Percentiles rank a stretch among this genome's conserved stretches.
These are phyloP conservation scores for Blastomyces emzantsi DNA, from an alignment of 2,329 filamentous ascomycete genomes.

Conservation along the genomic window DNA sequence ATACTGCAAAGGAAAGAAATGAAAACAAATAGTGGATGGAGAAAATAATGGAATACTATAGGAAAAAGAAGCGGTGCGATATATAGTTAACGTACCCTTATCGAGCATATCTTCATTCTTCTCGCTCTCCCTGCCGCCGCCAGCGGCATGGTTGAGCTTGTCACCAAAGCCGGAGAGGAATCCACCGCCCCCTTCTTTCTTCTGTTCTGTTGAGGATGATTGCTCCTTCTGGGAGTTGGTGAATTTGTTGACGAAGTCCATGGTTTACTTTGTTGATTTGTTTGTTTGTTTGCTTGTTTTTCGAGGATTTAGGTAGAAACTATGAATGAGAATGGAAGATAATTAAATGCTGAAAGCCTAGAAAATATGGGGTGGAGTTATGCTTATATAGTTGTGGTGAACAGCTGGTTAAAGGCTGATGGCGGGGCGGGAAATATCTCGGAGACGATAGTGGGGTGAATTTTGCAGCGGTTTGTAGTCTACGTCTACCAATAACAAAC, in stretches of 20 bases:
- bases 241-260: conserved; percentile 42
- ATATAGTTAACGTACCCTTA: conserved; percentile 50
- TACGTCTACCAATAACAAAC: no score
- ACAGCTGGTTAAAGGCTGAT: background rate
- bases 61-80: background rate
- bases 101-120: conserved; percentile 76
- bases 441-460: background rate
- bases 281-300: background rate
- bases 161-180: conserved; percentile 54
- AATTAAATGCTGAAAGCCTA: background rate
- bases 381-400: background rate
- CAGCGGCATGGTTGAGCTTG: conserved; percentile 62
- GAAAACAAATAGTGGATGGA: background rate
- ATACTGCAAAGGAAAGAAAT: background rate
- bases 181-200: conserved; percentile 32
- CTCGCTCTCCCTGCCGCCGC: conserved; percentile 65
- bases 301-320: background rate
- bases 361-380: background rate
- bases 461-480: background rate
- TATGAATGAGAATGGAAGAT: background rate
- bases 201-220: conserved; percentile 7
- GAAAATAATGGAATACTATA: background rate
- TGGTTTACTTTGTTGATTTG: background rate
- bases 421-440: background rate
- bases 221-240: conserved; percentile 29